Base-by-base conservation (phyloP, 2,329 filamentous ascomycete genomes). In the Pseudogymnoascus verrucosus region DNA sequence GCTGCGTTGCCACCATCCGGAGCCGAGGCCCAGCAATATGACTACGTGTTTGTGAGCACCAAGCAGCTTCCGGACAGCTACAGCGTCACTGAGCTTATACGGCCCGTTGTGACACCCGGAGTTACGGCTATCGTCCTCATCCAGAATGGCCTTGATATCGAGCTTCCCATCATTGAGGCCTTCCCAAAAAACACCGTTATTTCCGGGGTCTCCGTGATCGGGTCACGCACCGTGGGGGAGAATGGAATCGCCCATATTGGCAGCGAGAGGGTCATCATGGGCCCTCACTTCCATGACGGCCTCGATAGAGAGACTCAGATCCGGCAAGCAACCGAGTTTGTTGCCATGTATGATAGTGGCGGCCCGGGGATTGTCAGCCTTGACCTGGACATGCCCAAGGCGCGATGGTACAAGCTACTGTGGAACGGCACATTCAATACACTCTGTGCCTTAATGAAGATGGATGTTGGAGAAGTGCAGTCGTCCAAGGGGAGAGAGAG, bases 71-170 rank as follows among this genome's bases (percentile, higher is more conserved):
- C 71, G n/a, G 71, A 73, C 65, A 61, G 69, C 54, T 62, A 63
- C 31, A 70, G 72, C 63, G 71, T 72, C 63, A 69, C 70, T 3
- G 67, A 66, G 59, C 69, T 72, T 5, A 60, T 73, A 34, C 62
- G 63, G 26, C 68, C 69, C 8, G 61, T 73, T 40, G 67, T 73
- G 2, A 71, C 69, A 28, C 64, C 67, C 12, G 64, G 66, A n/a
- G 61, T 69, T 23, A 72, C 70, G 10, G 65, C 67, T 3, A 68
- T 73, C 16, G 69, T 72, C 2, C 47, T 73, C 63, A 65, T 73
- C 3, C 71, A 73, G 60, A 73, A 73, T 67, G 71, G 71, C 8
- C 60, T 73, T 1, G 71, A 71, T 3, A 71, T 73, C 6, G 71
- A 73, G 60, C 66, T 64, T 21, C 69, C 69, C 2, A 28, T 71